Evolutionary conservation across 176 grass and related monocot species (phyloP).

Genomic region (Aegilops sharonensis): DNA sequence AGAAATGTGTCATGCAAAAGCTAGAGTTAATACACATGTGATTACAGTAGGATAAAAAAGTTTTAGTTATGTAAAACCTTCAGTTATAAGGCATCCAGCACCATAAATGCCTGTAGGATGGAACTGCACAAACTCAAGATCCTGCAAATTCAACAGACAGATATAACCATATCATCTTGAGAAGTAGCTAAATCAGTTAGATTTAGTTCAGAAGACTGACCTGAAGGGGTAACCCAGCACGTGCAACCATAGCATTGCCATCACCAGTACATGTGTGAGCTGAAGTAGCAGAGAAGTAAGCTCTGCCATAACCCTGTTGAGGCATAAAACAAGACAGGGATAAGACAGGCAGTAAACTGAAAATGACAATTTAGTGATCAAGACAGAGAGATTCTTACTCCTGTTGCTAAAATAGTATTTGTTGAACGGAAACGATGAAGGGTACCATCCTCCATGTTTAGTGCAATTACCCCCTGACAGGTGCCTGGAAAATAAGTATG

Average conservation of each 20-base stretch:
- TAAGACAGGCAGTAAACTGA: not conserved
- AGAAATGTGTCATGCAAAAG: conserved; percentile 4
- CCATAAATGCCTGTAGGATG: conserved; percentile 88
- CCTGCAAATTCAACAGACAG: conserved; percentile 50
- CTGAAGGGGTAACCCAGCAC: conserved; percentile 93
- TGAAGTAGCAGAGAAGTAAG: conserved; percentile 97
- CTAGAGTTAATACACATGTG: conserved; percentile 11
- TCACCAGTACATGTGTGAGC: conserved; percentile 99
- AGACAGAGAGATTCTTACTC: conserved; percentile 42
- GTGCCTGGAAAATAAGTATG: conserved; percentile 38
- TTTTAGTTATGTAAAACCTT: conserved; percentile 45
- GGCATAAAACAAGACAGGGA: conserved; percentile 19
- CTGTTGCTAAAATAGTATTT: conserved; percentile 76
- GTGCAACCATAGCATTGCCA: conserved; percentile 97
- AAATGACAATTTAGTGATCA: not conserved
- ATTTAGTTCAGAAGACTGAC: conserved; percentile 33
- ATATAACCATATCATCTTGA: conserved; percentile 22
- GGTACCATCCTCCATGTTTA: conserved; percentile 84
- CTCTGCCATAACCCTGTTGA: conserved; percentile 76
- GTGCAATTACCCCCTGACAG: conserved; percentile 71
- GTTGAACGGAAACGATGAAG: conserved; percentile 68
- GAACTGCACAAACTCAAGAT: conserved; percentile 97
- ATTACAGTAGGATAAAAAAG: not conserved
- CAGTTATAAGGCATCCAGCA: conserved; percentile 87
- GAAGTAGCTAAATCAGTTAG: conserved; percentile 9